These are phyloP conservation scores for Grammothele lineata DNA, from an alignment of 768 basidiomycete genomes.

Conservation along the genomic window DNA sequence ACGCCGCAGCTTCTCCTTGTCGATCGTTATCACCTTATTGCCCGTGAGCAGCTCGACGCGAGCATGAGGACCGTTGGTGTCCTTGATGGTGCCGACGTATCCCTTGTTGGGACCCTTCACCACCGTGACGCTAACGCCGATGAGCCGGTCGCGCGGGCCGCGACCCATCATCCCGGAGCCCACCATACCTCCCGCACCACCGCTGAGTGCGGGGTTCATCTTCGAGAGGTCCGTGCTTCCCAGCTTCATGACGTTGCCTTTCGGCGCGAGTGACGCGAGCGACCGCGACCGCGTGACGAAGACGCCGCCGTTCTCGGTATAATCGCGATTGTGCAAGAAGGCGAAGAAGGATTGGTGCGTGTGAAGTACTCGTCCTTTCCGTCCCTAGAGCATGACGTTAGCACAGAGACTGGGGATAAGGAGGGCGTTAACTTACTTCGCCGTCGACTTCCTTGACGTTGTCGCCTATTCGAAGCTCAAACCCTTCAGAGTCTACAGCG, in stretches of 20 bases:
- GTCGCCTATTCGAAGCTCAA: constrained; percentile 83
- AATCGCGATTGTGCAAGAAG: constrained; percentile 91
- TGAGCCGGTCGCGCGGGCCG: constrained; percentile 77
- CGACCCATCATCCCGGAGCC: constrained; percentile 75
- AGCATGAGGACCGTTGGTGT: constrained; percentile 82
- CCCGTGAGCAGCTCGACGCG: constrained; percentile 89
- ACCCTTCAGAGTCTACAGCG: constrained; percentile 85
- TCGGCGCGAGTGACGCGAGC: constrained; percentile 82
- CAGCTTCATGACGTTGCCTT: constrained; percentile 65
- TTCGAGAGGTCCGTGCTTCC: constrained; percentile 76
- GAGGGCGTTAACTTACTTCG: constrained; percentile 53
- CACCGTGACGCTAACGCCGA: constrained; percentile 75
- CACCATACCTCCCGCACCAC: constrained; percentile 71
- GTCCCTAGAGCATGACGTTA: constrained; percentile 43
- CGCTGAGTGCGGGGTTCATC: constrained; percentile 79
- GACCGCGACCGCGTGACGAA: constrained; percentile 88
- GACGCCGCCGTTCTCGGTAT: constrained; percentile 87
- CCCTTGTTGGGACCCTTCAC: constrained; percentile 89
- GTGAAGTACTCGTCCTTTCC: constrained; percentile 88
- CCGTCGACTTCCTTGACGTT: constrained; percentile 90
- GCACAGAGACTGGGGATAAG: background rate
- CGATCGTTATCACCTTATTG: constrained; percentile 85
- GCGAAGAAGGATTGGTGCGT: constrained; percentile 93
- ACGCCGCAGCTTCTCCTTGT: constrained; percentile 71
- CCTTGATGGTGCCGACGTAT: constrained; percentile 89